phyloP scores from a whole-genome alignment of 2,329 filamentous ascomycete species.

The Aspergillus caelatus region DNA sequence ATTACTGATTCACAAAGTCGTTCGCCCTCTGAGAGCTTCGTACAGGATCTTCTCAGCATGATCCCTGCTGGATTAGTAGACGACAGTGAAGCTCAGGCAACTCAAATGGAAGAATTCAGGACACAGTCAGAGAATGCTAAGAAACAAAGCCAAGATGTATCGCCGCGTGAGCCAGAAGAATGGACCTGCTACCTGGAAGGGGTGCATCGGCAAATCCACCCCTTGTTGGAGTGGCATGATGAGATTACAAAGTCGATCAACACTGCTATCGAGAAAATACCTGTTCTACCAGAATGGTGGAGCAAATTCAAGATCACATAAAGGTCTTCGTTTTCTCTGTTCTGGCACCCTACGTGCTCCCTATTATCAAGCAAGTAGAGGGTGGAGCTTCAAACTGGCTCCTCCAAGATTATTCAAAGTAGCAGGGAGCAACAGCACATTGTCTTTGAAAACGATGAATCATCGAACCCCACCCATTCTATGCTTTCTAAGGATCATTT shows the following conservation, averaged over 20 bases:
- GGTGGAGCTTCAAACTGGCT: slow-evolving; percentile 81
- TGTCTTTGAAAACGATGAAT: slow-evolving; percentile 79
- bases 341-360: slow-evolving; percentile 83
- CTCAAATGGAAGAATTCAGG: slow-evolving; percentile 79
- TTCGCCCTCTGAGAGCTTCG: slow-evolving; percentile 68
- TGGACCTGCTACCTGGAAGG: slow-evolving; percentile 77
- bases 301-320: slow-evolving; percentile 84
- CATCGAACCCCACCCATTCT: slow-evolving; percentile 83
- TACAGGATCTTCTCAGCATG: slow-evolving; percentile 78
- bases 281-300: slow-evolving; percentile 81
- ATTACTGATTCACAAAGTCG: slow-evolving; percentile 65
- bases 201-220: slow-evolving; percentile 78
- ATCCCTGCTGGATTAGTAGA: slow-evolving; percentile 82
- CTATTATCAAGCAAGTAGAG: slow-evolving; percentile 84
- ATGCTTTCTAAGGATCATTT: slow-evolving; percentile 98
- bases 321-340: slow-evolving; percentile 90
- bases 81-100: slow-evolving; percentile 63
- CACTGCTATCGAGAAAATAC: slow-evolving; percentile 79
- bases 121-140: slow-evolving; percentile 73
- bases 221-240: slow-evolving; percentile 88
- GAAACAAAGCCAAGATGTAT: slow-evolving; percentile 73
- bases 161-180: slow-evolving; percentile 78
- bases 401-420: slow-evolving; percentile 82
- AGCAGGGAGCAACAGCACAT: slow-evolving; percentile 82
- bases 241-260: slow-evolving; percentile 79